These are phyloP conservation scores for Trichosanthes cucumerina DNA, from an alignment of 306 rosid species.

Conservation along the genomic window DNA sequence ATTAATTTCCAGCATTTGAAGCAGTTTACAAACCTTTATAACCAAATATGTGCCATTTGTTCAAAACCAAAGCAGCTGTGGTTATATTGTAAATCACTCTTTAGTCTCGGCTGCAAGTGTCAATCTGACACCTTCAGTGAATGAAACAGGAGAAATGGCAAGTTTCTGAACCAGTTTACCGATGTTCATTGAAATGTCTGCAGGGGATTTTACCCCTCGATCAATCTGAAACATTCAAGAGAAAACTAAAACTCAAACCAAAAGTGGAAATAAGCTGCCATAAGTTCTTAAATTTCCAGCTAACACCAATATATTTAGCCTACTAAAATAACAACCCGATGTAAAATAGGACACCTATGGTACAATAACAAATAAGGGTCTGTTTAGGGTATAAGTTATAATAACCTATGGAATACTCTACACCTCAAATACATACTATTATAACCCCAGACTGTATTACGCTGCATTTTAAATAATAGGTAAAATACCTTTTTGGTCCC, in stretches of 20 bases:
- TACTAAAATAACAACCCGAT: neutral
- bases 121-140: conserved; percentile 53
- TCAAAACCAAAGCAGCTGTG: neutral
- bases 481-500: too few species aligned
- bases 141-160: conserved; percentile 49
- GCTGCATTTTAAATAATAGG: too few species aligned
- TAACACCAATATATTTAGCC: neutral
- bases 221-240: conserved; percentile 45
- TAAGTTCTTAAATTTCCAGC: neutral
- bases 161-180: conserved; percentile 55
- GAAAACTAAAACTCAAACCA: neutral
- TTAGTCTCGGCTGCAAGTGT: conserved; percentile 41
- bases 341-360: neutral
- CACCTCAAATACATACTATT: too few species aligned
- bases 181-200: conserved; percentile 91
- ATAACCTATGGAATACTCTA: too few species aligned
- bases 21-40: neutral
- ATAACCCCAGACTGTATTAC: too few species aligned
- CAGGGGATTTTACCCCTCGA: conserved; percentile 79
- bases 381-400: too few species aligned
- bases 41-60: neutral
- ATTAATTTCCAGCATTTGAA: neutral
- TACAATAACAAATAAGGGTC: neutral
- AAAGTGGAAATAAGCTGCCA: neutral
- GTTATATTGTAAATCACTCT: conserved; percentile 15